Evolutionary conservation across 208 protist species (phyloP).

Genomic region (Wallacemonas sp.): DNA sequence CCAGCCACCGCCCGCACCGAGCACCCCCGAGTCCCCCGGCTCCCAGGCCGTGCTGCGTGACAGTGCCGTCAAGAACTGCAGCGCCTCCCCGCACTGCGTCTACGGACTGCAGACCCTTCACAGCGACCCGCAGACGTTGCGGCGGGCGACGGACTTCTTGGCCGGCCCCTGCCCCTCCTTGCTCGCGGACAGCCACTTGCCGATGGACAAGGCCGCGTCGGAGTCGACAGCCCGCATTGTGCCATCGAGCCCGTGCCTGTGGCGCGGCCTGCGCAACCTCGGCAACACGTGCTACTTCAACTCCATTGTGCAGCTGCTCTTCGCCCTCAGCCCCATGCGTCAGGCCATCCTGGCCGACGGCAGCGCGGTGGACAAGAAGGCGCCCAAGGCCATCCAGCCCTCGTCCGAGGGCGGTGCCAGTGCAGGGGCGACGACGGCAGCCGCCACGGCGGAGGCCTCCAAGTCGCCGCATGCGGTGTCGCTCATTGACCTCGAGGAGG

Average conservation of each 20-base stretch:
- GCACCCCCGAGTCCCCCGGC: neutral
- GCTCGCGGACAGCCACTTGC: conserved; percentile 22
- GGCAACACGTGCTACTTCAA: conserved; percentile 93
- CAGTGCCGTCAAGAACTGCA: conserved; percentile 39
- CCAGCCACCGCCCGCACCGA: neutral
- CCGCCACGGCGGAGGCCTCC: conserved; percentile 2
- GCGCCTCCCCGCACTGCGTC: conserved; percentile 55
- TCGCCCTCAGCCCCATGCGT: conserved; percentile 56
- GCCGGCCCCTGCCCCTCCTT: conserved; percentile 47
- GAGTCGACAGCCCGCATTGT: neutral
- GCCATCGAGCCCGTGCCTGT: conserved; percentile 32
- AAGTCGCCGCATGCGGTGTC: neutral
- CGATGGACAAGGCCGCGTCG: neutral
- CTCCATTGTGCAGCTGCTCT: conserved; percentile 82
- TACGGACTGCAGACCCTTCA: conserved; percentile 42
- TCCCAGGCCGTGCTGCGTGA: neutral
- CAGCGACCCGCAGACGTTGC: conserved; percentile 27
- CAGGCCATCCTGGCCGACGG: conserved; percentile 49
- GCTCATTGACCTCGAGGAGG: conserved; percentile 8
- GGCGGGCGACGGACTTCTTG: conserved; percentile 35
- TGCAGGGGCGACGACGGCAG: neutral
- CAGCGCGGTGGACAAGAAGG: no score
- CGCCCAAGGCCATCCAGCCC: no score
- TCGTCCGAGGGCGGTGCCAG: no score
- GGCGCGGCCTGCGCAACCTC: conserved; percentile 78